Evolutionary conservation across 805 yeast genomes (phyloP), one percentile per base, ranked within the genome.

Genomic region (Cyberlindnera bimundalis): DNA sequence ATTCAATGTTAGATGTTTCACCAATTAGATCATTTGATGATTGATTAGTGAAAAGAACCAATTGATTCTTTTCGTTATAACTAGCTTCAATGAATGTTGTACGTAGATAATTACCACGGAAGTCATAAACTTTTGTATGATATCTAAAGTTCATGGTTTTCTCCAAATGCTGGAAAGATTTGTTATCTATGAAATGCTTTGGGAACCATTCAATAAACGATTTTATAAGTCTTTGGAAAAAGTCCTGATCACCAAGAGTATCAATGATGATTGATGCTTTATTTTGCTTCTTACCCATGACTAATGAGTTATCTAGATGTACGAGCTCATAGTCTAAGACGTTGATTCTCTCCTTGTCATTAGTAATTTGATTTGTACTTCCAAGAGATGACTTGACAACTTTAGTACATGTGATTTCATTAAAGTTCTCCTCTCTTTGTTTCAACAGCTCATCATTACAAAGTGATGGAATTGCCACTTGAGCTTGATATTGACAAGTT

Each of bases 401-500:
- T n/a, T n/a, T n/a, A n/a, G n/a, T n/a, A n/a, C 47, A 47, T 11
- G 28, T 30, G 18, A 43, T 39, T 15, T 41, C 46, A 25, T 21
- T 36, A 39, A 20, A 39, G 15, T 33, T 17, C 5, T 39, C 37
- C 5, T 31, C 40, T 10, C 34, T 33, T 15, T 30, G 35, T 11
- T 34, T 46, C n/a, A 55, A 40, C n/a, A 52, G n/a, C n/a, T 46
- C 53, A 21, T 46, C 43, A 8, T 41, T 34, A 35, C 60, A 56
- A 4, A 56, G 30, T 24, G 32, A 28, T 2, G 61, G 59, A 11
- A 57, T 24, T 20, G 45, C 33, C 5, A 57, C 33, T 20, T 46
- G 49, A 1, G 52, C 52, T 15, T 40, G 24, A 21, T 57, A 57
- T 3, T 47, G 47, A 24, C 61, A 57, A 1, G 58, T 47, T 16